These are phyloP conservation scores for Ophiostoma tasmaniense DNA, from an alignment of 2,329 filamentous ascomycete genomes.

Conservation along the genomic window DNA sequence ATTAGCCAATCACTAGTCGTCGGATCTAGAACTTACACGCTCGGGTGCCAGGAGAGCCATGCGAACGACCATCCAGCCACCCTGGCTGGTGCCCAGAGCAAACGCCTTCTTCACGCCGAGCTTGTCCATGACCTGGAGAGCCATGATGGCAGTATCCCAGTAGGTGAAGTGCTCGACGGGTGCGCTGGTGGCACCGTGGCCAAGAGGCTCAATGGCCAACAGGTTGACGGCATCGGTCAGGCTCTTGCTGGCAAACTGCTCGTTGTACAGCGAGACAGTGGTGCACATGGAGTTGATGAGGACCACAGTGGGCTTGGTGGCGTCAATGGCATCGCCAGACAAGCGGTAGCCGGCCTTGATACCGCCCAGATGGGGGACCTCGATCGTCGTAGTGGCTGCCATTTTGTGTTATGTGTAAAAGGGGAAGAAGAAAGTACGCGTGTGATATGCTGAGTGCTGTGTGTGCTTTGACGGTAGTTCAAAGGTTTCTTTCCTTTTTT, in stretches of 20 bases:
- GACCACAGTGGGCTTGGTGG: conserved; percentile 42
- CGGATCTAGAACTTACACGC: neutral
- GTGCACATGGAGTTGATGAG: conserved; percentile 47
- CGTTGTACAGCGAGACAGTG: conserved; percentile 37
- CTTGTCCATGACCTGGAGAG: conserved; percentile 46
- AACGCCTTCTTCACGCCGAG: conserved; percentile 41
- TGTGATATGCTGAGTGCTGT: neutral
- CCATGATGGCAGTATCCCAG: conserved; percentile 48
- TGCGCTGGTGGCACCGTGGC: conserved; percentile 34
- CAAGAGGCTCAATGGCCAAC: conserved; percentile 44
- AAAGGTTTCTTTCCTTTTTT: neutral
- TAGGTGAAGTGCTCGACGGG: conserved; percentile 42
- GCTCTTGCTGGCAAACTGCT: conserved; percentile 34
- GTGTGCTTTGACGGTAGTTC: neutral
- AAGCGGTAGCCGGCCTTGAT: conserved; percentile 38
- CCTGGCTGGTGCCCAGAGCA: conserved; percentile 43
- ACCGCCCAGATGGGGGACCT: conserved; percentile 40
- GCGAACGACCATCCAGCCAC: conserved; percentile 42
- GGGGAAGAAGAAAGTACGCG: neutral
- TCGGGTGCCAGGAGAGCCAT: conserved; percentile 37
- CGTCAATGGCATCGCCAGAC: conserved; percentile 31
- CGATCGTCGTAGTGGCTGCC: conserved; percentile 28
- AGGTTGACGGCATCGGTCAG: conserved; percentile 39
- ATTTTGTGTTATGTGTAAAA: neutral
- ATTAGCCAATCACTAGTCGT: neutral